These are phyloP conservation scores for Calocybe cyanea DNA, from an alignment of 768 basidiomycete species.

Conservation along the genomic window DNA sequence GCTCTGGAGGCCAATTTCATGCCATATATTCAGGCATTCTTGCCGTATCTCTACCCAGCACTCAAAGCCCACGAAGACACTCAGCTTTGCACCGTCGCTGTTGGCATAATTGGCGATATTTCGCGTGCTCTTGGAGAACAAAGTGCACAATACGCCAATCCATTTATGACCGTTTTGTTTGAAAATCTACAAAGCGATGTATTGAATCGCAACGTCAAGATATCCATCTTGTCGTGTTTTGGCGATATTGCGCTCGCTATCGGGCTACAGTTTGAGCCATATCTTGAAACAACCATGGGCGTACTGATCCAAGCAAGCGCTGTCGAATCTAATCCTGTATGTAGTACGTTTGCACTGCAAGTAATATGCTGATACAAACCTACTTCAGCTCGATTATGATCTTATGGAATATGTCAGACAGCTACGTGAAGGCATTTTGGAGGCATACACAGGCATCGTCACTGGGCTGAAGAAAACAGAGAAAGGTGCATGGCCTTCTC, in stretches of 20 bases:
- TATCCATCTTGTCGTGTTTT: conserved; percentile 92
- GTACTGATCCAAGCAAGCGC: conserved; percentile 89
- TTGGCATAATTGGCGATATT: conserved; percentile 94
- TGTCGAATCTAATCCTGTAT: conserved; percentile 82
- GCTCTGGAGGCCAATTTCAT: conserved; percentile 78
- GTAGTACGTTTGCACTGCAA: conserved; percentile 22
- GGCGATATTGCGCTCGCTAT: conserved; percentile 96
- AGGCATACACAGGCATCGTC: conserved; percentile 95
- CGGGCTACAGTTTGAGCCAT: conserved; percentile 82
- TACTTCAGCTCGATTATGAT: conserved; percentile 70
- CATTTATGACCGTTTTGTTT: conserved; percentile 90
- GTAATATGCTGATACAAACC: conserved; percentile 4
- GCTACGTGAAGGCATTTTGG: conserved; percentile 91
- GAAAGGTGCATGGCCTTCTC: conserved; percentile 49
- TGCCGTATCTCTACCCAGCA: conserved; percentile 84
- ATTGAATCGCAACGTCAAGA: conserved; percentile 92
- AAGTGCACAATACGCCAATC: conserved; percentile 75
- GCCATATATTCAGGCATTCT: conserved; percentile 81
- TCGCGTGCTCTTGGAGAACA: conserved; percentile 90
- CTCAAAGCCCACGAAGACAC: conserved; percentile 93
- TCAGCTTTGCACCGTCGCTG: conserved; percentile 91
- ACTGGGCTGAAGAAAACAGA: conserved; percentile 84
- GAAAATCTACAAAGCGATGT: conserved; percentile 90
- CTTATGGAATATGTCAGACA: conserved; percentile 88
- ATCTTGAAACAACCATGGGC: conserved; percentile 83